A percentile compares a stretch with the other conserved stretches of the same genome.
phyloP scores from a whole-genome alignment of 768 basidiomycete species.

The Clitopilus passeckerianus region DNA sequence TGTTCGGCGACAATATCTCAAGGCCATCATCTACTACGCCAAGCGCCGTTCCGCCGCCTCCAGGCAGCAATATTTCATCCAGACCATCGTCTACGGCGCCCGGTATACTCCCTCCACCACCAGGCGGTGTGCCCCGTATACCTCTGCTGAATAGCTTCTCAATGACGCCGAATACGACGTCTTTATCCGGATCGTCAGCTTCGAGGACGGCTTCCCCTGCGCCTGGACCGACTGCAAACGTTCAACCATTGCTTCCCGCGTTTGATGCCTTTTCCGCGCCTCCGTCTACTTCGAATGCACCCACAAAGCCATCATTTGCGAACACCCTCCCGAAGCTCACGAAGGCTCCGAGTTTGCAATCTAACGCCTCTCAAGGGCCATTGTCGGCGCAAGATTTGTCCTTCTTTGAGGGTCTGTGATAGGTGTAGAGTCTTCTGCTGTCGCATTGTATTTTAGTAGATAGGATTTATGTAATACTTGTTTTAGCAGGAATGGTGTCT shows the following conservation, averaged over 20 bases:
- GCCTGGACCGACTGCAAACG: neutral
- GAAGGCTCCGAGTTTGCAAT: neutral
- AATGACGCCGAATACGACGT: neutral
- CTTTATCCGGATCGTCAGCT: neutral
- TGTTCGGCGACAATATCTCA: neutral
- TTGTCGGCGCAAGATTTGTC: conserved; percentile 81
- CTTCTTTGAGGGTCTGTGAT: conserved; percentile 76
- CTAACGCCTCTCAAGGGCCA: neutral
- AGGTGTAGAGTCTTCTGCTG: neutral
- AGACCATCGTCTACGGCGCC: conserved; percentile 3
- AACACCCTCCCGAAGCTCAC: neutral
- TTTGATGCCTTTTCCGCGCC: neutral
- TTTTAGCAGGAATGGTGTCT: neutral
- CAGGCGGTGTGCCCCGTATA: neutral
- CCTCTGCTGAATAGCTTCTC: neutral
- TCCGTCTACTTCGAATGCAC: neutral
- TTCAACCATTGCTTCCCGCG: neutral
- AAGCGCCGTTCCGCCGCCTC: neutral
- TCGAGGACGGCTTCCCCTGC: neutral
- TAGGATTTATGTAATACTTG: neutral
- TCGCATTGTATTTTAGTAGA: neutral
- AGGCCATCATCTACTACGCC: neutral
- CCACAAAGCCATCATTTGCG: neutral
- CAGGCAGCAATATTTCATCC: neutral
- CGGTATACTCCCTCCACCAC: conserved; percentile 9